Evolutionary conservation across 1,139 yeast genomes (phyloP), one percentile per base, ranked within the genome.

Genomic region (Spathaspora jeffriesii): DNA sequence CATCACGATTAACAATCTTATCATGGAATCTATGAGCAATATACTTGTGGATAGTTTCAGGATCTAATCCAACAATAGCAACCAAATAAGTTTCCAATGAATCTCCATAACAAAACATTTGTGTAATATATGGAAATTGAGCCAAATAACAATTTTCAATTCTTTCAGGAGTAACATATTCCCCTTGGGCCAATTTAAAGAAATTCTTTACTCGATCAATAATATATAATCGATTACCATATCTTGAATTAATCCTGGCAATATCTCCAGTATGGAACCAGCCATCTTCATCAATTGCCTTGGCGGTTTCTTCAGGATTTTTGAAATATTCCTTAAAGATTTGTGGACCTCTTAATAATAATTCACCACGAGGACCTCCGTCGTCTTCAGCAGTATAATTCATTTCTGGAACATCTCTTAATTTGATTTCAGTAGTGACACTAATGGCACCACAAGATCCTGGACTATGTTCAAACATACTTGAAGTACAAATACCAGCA

Each of bases 71-170:
- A 37, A 81, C 67, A 46, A 87, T 66, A 13, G 83, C 91, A 10
- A 88, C 86, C 53, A 88, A 67, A 56, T 60, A 85, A 3, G 80
- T 73, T 56, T 82, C 71, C 23, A 79, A 63, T 0, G 91, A 78
- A 57, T 84, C 82, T n/a, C 95, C 95, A 58, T 85, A 73, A 21
- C 68, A 65, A 49, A 60, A 73, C 17, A 71, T 51, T 59, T 73
- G 79, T 27, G 60, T 55, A 31, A 71, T 54, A 23, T 60, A 47
- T 7, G 77, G 67, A 47, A 67, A 68, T 27, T 59, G 53, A 1
- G 73, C 62, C 45, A 69, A 61, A 52, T 72, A 73, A 20, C 61
- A 53, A 47, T 69, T 70, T 56, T 73, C 79, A 43, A 73, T 68
- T 50, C 60, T 66, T 56, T 73, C 79, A 0, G 78, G 78, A 9